A percentile compares a stretch with the other conserved stretches of the same genome.
These are phyloP conservation scores for Trichoderma asperelloides DNA, from an alignment of 495 filamentous ascomycete genomes.

Conservation along the genomic window DNA sequence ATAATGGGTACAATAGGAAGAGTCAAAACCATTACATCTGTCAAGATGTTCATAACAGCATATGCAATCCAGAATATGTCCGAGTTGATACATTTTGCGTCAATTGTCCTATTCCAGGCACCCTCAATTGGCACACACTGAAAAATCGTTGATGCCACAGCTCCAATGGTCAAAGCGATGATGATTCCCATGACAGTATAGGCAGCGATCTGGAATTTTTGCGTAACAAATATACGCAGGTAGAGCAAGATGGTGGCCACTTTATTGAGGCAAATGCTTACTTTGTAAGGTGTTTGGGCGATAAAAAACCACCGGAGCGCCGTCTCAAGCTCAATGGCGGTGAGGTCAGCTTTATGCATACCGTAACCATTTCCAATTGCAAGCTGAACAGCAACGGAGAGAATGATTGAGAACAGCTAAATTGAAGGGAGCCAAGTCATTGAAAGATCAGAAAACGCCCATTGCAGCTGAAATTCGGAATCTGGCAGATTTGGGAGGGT, in stretches of 20 bases:
- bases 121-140: slow-evolving; percentile 23
- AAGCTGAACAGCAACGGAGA: slow-evolving; percentile 4
- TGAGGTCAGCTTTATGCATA: slow-evolving; percentile 10
- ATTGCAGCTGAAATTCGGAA: background rate
- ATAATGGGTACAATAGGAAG: slow-evolving; percentile 27
- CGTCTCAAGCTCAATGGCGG: background rate
- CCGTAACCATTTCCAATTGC: slow-evolving; percentile 11
- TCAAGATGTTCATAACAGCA: slow-evolving; percentile 24
- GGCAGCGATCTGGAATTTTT: slow-evolving; percentile 16
- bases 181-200: slow-evolving; percentile 18
- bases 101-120: slow-evolving; percentile 22
- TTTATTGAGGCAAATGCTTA: slow-evolving; percentile 25
- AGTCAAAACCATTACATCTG: slow-evolving; percentile 28
- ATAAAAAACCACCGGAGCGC: slow-evolving; percentile 19
- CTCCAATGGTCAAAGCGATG: slow-evolving; percentile 20
- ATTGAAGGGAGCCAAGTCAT: background rate
- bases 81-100: slow-evolving; percentile 21
- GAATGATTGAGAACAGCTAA: background rate
- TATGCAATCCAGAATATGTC: slow-evolving; percentile 10
- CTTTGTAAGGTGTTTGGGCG: slow-evolving; percentile 24
- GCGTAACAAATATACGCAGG: slow-evolving; percentile 22
- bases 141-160: slow-evolving; percentile 18
- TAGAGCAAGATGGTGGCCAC: slow-evolving; percentile 25
- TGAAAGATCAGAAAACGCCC: background rate
- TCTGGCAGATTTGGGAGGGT: background rate